Evolutionary conservation across 169 alveolate species (phyloP).

Genomic region (Toxoplasma gondii): DNA sequence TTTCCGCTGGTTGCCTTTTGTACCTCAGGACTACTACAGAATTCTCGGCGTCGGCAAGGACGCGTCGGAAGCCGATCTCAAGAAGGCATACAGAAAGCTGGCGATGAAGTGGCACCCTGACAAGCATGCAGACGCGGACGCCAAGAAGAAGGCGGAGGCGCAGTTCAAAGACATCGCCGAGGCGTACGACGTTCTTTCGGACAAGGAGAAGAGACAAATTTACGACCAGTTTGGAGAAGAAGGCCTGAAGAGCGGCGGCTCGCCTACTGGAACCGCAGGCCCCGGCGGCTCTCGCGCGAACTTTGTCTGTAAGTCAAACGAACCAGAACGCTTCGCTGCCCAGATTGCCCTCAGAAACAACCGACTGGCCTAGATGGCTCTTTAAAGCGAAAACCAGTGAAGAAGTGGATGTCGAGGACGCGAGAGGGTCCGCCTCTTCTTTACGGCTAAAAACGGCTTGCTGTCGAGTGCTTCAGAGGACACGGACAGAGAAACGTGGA

Average conservation of each 20-base stretch:
- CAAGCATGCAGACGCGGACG: slow-evolving; percentile 80
- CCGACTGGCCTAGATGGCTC: slow-evolving; percentile 58
- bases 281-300: slow-evolving; percentile 28
- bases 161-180: slow-evolving; percentile 89
- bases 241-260: slow-evolving; percentile 64
- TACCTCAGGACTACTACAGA: slow-evolving; percentile 71
- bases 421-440: no score
- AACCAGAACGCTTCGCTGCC: neutral
- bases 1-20: neutral
- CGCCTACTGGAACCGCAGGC: slow-evolving; percentile 19
- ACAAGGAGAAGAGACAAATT: slow-evolving; percentile 81
- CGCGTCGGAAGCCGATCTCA: slow-evolving; percentile 80
- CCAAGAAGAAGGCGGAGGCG: slow-evolving; percentile 73
- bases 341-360: neutral
- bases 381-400: neutral
- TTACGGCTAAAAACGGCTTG: no score
- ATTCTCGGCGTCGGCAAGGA: slow-evolving; percentile 75
- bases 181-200: slow-evolving; percentile 91
- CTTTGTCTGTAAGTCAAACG: slow-evolving; percentile 11
- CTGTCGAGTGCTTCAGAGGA: no score
- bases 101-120: slow-evolving; percentile 91
- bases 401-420: no score
- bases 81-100: slow-evolving; percentile 88
- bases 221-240: slow-evolving; percentile 69
- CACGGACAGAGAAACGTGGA: no score